Base-by-base conservation (phyloP, 169 alveolate species). In the Plasmodium inui region DNA sequence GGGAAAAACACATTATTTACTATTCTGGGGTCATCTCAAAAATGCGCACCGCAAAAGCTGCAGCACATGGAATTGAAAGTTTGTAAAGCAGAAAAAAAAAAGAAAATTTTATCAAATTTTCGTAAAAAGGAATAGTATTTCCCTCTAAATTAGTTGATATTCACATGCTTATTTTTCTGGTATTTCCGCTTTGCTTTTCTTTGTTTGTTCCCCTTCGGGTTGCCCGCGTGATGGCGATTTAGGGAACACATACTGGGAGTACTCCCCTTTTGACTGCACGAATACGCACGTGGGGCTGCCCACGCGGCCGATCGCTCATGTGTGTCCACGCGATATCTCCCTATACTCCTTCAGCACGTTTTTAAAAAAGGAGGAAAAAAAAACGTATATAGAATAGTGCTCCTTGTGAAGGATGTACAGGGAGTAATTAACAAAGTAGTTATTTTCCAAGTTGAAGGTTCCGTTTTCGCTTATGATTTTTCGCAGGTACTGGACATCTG, bases 371-470 rank as follows among this genome's bases (percentile, higher is more conserved):
- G 93, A 73, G 12, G 93, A 85, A 22, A 85, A 85, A 76, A 85
- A 85, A 19, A 85, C 93, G 79, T 85, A 85, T 22, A 85, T 85
- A 22, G 93, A 85, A 85, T 85, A 85, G 80, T 85, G 84, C 67
- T 85, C 93, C 67, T 85, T 85, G 34, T 85, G 93, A 50, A 85
- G 85, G 39, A 85, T 85, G 44, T 85, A 76, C 57, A 85, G 67
- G 12, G 93, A 85, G 67, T 85, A 85, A 46, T 85, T 85, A 50
- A 85, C 67, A 53, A 85, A 86, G 44, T 86, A 86, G 32, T 86
- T 86, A 55, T 86, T 86, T 32, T 86, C 93, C 46, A 73, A 74
- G 30, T 86, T 86, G 67, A 70, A 73, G 37, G 26, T 46, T 37
- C 79, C 80, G 84, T 86, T 86, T 74, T 86, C 93, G 67, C 39